phyloP scores from a whole-genome alignment of 495 filamentous ascomycete species.

The Amniculicola lignicola region DNA sequence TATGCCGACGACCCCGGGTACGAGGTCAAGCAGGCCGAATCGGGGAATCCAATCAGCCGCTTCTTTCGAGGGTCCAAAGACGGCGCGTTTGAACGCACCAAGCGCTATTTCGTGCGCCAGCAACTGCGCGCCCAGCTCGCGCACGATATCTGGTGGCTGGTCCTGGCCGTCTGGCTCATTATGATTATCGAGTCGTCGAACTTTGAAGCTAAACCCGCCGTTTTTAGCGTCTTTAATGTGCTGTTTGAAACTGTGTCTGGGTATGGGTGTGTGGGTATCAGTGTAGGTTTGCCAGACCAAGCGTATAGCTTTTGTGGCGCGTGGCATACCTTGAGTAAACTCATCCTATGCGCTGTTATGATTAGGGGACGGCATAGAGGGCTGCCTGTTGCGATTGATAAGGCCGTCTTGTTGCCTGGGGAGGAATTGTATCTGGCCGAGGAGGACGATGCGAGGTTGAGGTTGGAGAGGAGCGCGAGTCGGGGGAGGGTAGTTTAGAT shows the following conservation, averaged over 20 bases:
- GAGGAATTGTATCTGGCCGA: slow-evolving; percentile 49
- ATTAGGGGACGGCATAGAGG: slow-evolving; percentile 75
- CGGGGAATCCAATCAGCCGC: too few species aligned
- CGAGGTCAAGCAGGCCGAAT: slow-evolving; percentile 18
- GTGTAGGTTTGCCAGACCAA: slow-evolving; percentile 63
- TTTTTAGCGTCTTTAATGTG: slow-evolving; percentile 78
- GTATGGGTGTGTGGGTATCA: slow-evolving; percentile 84
- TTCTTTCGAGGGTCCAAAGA: slow-evolving; percentile 18
- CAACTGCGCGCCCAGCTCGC: slow-evolving; percentile 77
- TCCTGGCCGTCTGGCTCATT: slow-evolving; percentile 69
- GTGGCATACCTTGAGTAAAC: slow-evolving; percentile 68
- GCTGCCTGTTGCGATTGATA: slow-evolving; percentile 76
- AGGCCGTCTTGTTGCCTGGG: slow-evolving; percentile 69
- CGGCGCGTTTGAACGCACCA: slow-evolving; percentile 30
- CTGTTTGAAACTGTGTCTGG: slow-evolving; percentile 80
- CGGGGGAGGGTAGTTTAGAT: slow-evolving; percentile 29
- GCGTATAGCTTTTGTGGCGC: slow-evolving; percentile 71
- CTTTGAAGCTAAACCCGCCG: slow-evolving; percentile 62
- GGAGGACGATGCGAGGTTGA: slow-evolving; percentile 58
- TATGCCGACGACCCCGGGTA: slow-evolving; percentile 52
- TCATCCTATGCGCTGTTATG: slow-evolving; percentile 76
- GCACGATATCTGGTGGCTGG: slow-evolving; percentile 86
- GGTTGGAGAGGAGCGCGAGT: slow-evolving; percentile 41
- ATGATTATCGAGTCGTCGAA: slow-evolving; percentile 67
- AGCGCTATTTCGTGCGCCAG: slow-evolving; percentile 56